phyloP scores from a whole-genome alignment of 495 filamentous ascomycete species.

The Aspergillus egyptiacus region DNA sequence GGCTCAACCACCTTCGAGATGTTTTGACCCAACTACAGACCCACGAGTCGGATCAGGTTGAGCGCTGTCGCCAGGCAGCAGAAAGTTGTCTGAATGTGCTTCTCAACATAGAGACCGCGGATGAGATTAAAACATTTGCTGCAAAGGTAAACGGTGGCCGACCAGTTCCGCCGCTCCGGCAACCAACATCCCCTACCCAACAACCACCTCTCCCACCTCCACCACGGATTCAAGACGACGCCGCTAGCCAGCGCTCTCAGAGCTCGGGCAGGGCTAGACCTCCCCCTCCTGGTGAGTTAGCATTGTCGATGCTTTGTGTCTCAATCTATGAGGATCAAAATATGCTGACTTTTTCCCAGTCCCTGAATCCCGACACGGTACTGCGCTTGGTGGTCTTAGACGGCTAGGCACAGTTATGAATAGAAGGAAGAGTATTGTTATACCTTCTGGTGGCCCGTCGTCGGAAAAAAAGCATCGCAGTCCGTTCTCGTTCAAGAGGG shows the following conservation, averaged over 20 bases:
- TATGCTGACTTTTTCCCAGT: conserved; percentile 14
- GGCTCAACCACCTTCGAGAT: conserved; percentile 88
- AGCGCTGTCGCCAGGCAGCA: conserved; percentile 65
- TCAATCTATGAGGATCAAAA: not conserved
- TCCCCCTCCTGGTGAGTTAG: conserved; percentile 40
- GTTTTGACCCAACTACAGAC: conserved; percentile 89
- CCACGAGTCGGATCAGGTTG: conserved; percentile 83
- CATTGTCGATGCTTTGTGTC: not conserved
- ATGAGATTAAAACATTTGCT: conserved; percentile 86
- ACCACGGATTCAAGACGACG: conserved; percentile 46
- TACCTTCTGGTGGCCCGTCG: conserved; percentile 28
- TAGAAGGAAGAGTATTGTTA: conserved; percentile 47
- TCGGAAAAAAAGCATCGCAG: conserved; percentile 46
- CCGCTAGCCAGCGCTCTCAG: conserved; percentile 54
- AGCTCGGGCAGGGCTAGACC: conserved; percentile 41
- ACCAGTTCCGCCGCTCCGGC: conserved; percentile 17
- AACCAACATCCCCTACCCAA: conserved; percentile 11
- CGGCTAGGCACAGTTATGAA: conserved; percentile 78
- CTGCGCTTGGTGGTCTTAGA: conserved; percentile 50
- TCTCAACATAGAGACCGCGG: conserved; percentile 78
- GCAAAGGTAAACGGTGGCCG: conserved; percentile 41
- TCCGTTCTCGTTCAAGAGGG: conserved; percentile 50
- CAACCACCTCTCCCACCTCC: conserved; percentile 35
- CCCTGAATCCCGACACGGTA: conserved; percentile 35
- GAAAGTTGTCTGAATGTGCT: conserved; percentile 79